A percentile compares a stretch with the other conserved stretches of the same genome.
Conservation (phyloP, 2,329 filamentous ascomycete species). For the Exophiala xenobiotica region DNA sequence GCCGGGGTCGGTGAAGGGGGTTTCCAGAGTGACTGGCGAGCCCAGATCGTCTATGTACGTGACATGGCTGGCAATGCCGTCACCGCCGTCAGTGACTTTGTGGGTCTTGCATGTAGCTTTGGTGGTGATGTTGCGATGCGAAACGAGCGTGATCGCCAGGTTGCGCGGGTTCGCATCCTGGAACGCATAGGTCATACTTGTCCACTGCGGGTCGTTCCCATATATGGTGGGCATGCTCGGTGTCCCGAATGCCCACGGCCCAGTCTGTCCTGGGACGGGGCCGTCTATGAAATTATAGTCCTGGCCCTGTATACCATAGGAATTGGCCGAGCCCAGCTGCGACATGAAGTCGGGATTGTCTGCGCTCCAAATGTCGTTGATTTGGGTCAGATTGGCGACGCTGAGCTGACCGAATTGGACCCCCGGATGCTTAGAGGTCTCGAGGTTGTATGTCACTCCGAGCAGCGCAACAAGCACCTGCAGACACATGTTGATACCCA, state of each 20-base stretch:
- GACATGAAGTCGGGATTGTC: slow-evolving; percentile 15
- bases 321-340: slow-evolving; percentile 25
- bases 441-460: slow-evolving; percentile 29
- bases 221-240: slow-evolving; percentile 23
- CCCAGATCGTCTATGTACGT: slow-evolving; percentile 17
- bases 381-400: slow-evolving; percentile 90
- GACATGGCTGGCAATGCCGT: slow-evolving; percentile 16
- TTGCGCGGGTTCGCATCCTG: slow-evolving; percentile 20
- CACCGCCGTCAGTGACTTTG: slow-evolving; percentile 13
- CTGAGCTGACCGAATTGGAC: slow-evolving; percentile 98
- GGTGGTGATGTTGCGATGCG: slow-evolving; percentile 19
- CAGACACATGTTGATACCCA: slow-evolving; percentile 23
- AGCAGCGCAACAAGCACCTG: slow-evolving; percentile 28
- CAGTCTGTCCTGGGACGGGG: slow-evolving; percentile 15
- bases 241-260: slow-evolving; percentile 12
- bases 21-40: slow-evolving; percentile 12
- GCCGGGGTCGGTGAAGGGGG: slow-evolving; percentile 17
- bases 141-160: slow-evolving; percentile 14
- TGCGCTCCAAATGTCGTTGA: slow-evolving; percentile 21
- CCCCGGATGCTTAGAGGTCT: slow-evolving; percentile 37
- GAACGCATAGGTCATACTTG: slow-evolving; percentile 21
- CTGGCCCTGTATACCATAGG: slow-evolving; percentile 26
- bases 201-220: slow-evolving; percentile 13
- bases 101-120: slow-evolving; percentile 15
- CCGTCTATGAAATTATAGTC: slow-evolving; percentile 21